Conservation (phyloP, 257 asterid species). For the Solanum tacnaense region DNA sequence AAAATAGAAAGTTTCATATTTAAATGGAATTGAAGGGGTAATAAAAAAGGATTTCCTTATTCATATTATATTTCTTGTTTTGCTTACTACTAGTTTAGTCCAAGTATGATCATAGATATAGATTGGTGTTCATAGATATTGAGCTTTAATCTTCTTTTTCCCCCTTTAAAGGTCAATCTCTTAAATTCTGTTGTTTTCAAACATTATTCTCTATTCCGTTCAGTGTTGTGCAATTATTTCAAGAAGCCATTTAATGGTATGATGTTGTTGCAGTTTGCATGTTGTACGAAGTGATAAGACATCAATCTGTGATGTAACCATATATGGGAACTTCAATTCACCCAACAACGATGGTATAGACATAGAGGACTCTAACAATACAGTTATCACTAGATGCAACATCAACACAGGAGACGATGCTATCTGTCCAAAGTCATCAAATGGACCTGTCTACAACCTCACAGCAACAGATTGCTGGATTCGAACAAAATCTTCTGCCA, state of each 20-base stretch:
- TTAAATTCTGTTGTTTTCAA: not conserved
- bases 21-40: not conserved
- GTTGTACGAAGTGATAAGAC: conserved; percentile 63
- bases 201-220: not conserved
- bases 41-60: not conserved
- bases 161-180: not conserved
- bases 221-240: not conserved
- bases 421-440: conserved; percentile 77
- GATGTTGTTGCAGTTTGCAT: conserved; percentile 54
- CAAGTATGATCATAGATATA: not conserved
- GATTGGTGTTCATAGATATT: not conserved
- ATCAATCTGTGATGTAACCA: conserved; percentile 49
- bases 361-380: conserved; percentile 80
- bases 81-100: not conserved
- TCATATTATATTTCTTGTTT: not conserved
- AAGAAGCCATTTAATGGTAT: not conserved
- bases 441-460: conserved; percentile 57
- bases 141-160: not conserved
- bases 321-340: conserved; percentile 70
- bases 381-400: conserved; percentile 57
- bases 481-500: conserved; percentile 77
- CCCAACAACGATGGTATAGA: conserved; percentile 96
- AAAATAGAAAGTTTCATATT: not conserved
- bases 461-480: conserved; percentile 79
- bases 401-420: conserved; percentile 97